These are phyloP conservation scores for Amanita polypyramis DNA, from an alignment of 768 basidiomycete genomes.

Conservation along the genomic window DNA sequence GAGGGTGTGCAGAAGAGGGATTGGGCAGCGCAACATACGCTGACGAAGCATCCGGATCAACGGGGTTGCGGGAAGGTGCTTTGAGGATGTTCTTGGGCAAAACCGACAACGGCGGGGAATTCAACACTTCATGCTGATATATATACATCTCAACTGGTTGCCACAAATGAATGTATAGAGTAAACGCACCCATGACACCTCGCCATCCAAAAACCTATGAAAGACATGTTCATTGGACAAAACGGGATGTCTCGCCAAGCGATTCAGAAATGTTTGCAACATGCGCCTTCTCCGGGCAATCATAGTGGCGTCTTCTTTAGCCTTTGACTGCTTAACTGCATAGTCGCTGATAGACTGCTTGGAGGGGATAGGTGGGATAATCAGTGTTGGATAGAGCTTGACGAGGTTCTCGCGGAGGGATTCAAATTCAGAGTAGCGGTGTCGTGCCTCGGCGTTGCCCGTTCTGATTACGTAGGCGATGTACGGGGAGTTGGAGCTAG, in stretches of 20 bases:
- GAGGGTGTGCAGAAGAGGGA: slow-evolving; percentile 78
- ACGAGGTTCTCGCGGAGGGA: slow-evolving; percentile 75
- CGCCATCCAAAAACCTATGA: slow-evolving; percentile 90
- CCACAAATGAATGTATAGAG: slow-evolving; percentile 2
- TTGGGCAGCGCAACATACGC: slow-evolving; percentile 83
- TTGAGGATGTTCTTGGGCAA: slow-evolving; percentile 94
- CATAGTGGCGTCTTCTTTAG: slow-evolving; percentile 89
- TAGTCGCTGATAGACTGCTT: slow-evolving; percentile 96
- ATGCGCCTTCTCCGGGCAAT: slow-evolving; percentile 90
- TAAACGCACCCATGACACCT: slow-evolving; percentile 82
- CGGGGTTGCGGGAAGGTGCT: slow-evolving; percentile 91
- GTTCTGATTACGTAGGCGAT: slow-evolving; percentile 90
- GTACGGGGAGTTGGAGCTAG: slow-evolving; percentile 82
- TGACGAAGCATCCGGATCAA: slow-evolving; percentile 58
- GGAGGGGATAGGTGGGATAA: slow-evolving; percentile 95
- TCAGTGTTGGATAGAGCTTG: slow-evolving; percentile 89
- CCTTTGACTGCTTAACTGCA: slow-evolving; percentile 93
- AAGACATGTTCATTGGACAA: slow-evolving; percentile 94
- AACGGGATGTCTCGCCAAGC: slow-evolving; percentile 86
- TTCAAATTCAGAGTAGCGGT: slow-evolving; percentile 97
- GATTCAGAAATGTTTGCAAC: slow-evolving; percentile 91
- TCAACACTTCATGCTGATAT: slow-evolving; percentile 79
- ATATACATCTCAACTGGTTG: not conserved
- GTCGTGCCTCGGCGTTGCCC: slow-evolving; percentile 73
- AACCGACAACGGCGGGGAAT: slow-evolving; percentile 83